A percentile compares a stretch with the other conserved stretches of the same genome.
These are phyloP conservation scores for Berkeleyomyces rouxiae DNA, from an alignment of 2,329 filamentous ascomycete genomes.

Conservation along the genomic window DNA sequence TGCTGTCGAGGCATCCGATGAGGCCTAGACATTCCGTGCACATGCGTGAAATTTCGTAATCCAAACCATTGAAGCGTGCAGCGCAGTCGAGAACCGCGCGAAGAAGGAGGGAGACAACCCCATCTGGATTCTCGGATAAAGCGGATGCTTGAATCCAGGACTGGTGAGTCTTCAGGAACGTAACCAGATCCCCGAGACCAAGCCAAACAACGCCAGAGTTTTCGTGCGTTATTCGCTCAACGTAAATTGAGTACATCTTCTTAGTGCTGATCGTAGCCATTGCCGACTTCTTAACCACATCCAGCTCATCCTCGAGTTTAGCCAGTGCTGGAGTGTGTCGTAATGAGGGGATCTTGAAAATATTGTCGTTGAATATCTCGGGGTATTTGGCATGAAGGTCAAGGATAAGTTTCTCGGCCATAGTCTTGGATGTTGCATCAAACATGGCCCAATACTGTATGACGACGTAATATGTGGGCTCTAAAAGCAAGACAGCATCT, in stretches of 20 bases:
- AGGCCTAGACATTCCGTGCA: conserved; percentile 73
- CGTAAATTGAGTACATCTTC: conserved; percentile 38
- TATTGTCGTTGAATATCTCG: conserved; percentile 44
- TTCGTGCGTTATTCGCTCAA: conserved; percentile 61
- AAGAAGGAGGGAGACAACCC: conserved; percentile 52
- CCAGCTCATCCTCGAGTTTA: conserved; percentile 48
- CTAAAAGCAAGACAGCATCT: conserved; percentile 63
- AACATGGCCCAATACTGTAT: conserved; percentile 63
- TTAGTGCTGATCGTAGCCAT: conserved; percentile 24
- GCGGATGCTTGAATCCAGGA: conserved; percentile 63
- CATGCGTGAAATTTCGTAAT: conserved; percentile 50
- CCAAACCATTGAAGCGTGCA: conserved; percentile 56
- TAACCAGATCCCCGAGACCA: conserved; percentile 59
- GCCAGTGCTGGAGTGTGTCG: conserved; percentile 51
- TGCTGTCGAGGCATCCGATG: conserved; percentile 82
- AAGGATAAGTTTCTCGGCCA: conserved; percentile 45
- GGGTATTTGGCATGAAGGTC: conserved; percentile 48
- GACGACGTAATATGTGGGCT: conserved; percentile 80
- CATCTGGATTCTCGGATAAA: conserved; percentile 68
- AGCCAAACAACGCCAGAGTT: conserved; percentile 73
- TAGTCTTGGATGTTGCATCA: conserved; percentile 39
- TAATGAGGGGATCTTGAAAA: conserved; percentile 65
- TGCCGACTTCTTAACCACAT: conserved; percentile 25
- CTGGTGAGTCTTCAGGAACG: conserved; percentile 58
- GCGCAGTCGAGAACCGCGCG: conserved; percentile 73